Percentiles rank a stretch among this genome's conserved stretches.
These are phyloP conservation scores for Batkoa obscura DNA, from an alignment of 371 early-diverging fungal species.

Conservation along the genomic window DNA sequence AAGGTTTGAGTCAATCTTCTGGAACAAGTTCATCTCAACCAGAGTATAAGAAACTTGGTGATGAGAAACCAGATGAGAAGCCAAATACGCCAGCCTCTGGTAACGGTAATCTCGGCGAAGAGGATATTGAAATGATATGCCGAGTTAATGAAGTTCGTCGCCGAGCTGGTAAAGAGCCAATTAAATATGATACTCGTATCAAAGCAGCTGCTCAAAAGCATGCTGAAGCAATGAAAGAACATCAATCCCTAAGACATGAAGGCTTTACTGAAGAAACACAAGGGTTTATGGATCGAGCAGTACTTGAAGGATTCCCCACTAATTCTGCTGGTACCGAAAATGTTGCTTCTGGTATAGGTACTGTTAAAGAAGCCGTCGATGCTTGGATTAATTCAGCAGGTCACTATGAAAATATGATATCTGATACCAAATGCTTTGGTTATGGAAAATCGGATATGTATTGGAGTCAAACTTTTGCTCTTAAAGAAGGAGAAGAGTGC, in stretches of 20 bases:
- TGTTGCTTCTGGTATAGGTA: neutral
- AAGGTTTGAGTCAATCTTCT: no score
- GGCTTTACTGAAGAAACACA: neutral
- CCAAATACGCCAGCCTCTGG: no score
- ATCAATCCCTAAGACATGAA: neutral
- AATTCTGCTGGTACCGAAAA: neutral
- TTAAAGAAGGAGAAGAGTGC: neutral
- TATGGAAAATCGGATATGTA: neutral
- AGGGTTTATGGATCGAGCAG: neutral
- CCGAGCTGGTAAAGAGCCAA: neutral
- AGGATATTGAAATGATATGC: neutral
- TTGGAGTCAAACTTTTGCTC: neutral
- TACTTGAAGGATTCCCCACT: neutral
- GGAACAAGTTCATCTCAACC: no score
- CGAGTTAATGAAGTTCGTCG: neutral
- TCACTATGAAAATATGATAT: constrained; percentile 9
- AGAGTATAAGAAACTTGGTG: no score
- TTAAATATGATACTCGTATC: neutral
- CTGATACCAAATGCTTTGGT: neutral
- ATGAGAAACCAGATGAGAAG: no score
- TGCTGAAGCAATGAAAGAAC: neutral
- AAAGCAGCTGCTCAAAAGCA: neutral
- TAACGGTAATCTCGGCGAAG: no score
- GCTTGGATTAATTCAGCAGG: constrained; percentile 10
- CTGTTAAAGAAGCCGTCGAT: neutral